Evolutionary conservation across 2,329 filamentous ascomycete genomes (phyloP).

Genomic region (Cercospora sojina): DNA sequence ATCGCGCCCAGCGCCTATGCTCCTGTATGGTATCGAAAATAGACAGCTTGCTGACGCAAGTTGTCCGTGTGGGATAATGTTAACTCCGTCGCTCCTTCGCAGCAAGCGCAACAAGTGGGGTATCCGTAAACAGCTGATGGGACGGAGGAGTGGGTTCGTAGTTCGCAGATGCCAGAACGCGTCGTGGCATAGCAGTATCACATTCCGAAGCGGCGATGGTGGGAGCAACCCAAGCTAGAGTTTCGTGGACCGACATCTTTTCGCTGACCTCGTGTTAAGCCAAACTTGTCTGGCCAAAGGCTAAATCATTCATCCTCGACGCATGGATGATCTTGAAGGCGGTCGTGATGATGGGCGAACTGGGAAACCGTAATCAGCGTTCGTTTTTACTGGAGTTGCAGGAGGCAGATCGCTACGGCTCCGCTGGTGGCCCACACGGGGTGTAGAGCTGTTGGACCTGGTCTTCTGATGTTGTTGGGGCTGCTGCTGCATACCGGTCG

Average conservation of each 20-base stretch:
- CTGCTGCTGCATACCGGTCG: conserved; percentile 18
- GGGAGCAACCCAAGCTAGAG: neutral
- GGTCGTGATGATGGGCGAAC: conserved; percentile 17
- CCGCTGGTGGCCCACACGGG: conserved; percentile 23
- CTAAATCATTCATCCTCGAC: neutral
- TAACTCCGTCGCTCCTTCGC: conserved; percentile 16
- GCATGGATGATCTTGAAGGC: conserved; percentile 1
- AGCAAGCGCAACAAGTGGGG: conserved; percentile 19
- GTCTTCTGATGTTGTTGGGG: conserved; percentile 8
- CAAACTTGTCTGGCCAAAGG: neutral
- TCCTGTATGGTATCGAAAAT: conserved; percentile 2
- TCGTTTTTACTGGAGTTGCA: conserved; percentile 23
- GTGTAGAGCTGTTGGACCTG: conserved; percentile 24
- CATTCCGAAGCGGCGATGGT: neutral
- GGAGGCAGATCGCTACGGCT: conserved; percentile 27
- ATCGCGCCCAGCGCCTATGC: conserved; percentile 10
- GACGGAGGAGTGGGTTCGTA: neutral
- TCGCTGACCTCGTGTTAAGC: neutral
- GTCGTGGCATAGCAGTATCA: neutral
- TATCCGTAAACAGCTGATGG: conserved; percentile 14
- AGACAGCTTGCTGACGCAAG: conserved; percentile 11
- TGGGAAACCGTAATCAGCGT: conserved; percentile 20
- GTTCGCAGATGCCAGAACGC: neutral
- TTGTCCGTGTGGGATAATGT: neutral
- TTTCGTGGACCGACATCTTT: neutral